Conservation (phyloP, 305 asterid genomes). For the Nicotiana rustica region DNA sequence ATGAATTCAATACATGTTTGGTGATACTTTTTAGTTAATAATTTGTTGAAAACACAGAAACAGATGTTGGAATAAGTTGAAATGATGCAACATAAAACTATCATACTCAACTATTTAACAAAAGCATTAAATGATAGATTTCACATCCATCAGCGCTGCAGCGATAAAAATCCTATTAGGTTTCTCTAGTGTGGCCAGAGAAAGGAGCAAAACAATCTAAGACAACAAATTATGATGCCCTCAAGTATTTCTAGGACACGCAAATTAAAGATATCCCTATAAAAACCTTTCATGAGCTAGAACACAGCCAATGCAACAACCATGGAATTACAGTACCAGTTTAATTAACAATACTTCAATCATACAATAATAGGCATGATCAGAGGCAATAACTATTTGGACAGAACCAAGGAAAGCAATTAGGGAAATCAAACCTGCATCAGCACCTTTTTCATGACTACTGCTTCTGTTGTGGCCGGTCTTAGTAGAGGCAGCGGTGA, state of each 20-base stretch:
- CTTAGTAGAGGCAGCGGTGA: slow-evolving; percentile 60
- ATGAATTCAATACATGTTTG: background rate
- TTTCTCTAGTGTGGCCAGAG: slow-evolving; percentile 18
- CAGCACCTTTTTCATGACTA: slow-evolving; percentile 46
- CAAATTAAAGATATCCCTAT: slow-evolving; percentile 12
- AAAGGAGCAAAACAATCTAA: slow-evolving; percentile 20
- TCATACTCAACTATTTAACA: slow-evolving; percentile 12
- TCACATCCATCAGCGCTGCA: slow-evolving; percentile 19
- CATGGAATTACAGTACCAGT: background rate
- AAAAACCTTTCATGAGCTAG: background rate
- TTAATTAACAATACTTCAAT: background rate
- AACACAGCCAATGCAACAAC: slow-evolving; percentile 9
- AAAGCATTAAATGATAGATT: background rate
- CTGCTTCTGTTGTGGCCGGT: slow-evolving; percentile 43
- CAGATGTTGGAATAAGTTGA: slow-evolving; percentile 31
- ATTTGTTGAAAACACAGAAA: background rate
- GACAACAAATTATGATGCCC: slow-evolving; percentile 24
- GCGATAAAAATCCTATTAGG: background rate
- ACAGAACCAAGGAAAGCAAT: slow-evolving; percentile 7
- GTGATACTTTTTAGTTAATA: background rate
- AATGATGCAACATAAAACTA: slow-evolving; percentile 15
- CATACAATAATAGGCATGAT: slow-evolving; percentile 1
- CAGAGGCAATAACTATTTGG: slow-evolving; percentile 13
- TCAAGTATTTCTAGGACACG: background rate
- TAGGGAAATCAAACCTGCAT: slow-evolving; percentile 41